Evolutionary conservation across 2,329 filamentous ascomycete genomes (phyloP), one percentile per base, ranked within the genome.

Genomic region (Trichoderma afroharzianum): DNA sequence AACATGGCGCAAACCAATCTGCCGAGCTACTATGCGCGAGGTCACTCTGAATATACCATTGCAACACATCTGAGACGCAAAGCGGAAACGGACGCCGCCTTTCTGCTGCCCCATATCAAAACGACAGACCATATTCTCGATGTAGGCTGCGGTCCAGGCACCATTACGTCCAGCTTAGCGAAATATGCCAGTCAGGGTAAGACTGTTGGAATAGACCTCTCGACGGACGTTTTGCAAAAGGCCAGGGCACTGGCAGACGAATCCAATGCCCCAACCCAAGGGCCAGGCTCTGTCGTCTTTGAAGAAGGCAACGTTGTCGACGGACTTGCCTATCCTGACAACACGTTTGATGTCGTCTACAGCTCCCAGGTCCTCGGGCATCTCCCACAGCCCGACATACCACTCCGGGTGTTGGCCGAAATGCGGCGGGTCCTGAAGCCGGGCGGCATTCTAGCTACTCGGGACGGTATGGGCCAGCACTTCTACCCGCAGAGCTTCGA

Each of bases 1-100:
- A 68, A 68, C 66, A 68, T 68, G 66, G 66, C 55, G 55, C 66
- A 68, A 50, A 68, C 26, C 36, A 68, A 59, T 50, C 39, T 68
- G 28, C 66, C 66, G 9, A 68, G 66, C n/a, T 68, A 68, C 39
- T 68, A 68, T 24, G 55, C 66, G 21, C 55, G 66, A 39, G 66
- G 66, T 11, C 66, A 68, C 55, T 68, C 66, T 28, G 66, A 68
- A 3, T 68, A 68, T 28, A 68, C 66, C 66, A 61, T 68, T 21
- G 55, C 66, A 50, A 68, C 66, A 3, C 66, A 68, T 6, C 36
- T 68, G 9, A 30, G 36, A 14, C 66, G 66, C 28, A 68, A 15
- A 12, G 66, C 66, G 4, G 55, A 61, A n/a, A 61, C 55, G 15
- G 66, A 68, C 7, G 66, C 66, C 12, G 66, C 55, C 26, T 68